Conservation (phyloP, 2,329 filamentous ascomycete genomes). For the Diaporthe longicolla region DNA sequence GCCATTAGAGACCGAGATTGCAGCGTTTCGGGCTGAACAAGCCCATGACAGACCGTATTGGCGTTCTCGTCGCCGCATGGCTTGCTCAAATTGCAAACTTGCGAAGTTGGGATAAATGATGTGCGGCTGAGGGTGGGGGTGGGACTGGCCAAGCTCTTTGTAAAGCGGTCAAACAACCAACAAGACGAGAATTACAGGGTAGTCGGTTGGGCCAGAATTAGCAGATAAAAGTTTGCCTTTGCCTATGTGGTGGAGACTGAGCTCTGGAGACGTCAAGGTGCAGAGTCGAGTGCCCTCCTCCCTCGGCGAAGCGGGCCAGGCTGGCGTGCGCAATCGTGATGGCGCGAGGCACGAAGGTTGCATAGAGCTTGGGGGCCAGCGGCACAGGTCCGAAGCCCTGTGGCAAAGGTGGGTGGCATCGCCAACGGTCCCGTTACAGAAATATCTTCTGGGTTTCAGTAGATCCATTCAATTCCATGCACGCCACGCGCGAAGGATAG, state of each 20-base stretch:
- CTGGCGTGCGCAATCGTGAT: background rate
- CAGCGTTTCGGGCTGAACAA: background rate
- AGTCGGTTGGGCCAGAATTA: conserved; percentile 20
- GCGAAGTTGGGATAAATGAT: background rate
- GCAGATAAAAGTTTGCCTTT: conserved; percentile 12
- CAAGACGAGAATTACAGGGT: background rate
- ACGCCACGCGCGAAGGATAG: background rate
- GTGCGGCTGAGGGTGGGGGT: conserved; percentile 31
- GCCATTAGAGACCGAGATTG: background rate
- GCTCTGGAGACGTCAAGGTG: conserved; percentile 10
- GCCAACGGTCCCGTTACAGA: background rate
- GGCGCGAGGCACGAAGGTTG: background rate
- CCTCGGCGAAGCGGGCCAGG: background rate
- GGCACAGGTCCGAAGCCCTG: background rate
- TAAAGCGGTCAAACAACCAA: conserved; percentile 32
- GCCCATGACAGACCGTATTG: background rate
- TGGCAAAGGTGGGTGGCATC: conserved; percentile 29
- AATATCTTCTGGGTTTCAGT: conserved; percentile 10
- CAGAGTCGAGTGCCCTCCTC: conserved; percentile 16
- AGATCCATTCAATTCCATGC: background rate
- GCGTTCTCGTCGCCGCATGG: background rate
- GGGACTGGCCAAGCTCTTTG: conserved; percentile 24
- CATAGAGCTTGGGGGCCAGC: conserved; percentile 15
- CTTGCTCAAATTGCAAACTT: conserved; percentile 2
- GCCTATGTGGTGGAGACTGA: background rate